Conservation (phyloP, 768 basidiomycete species). For the Tephrocybe rancida region DNA sequence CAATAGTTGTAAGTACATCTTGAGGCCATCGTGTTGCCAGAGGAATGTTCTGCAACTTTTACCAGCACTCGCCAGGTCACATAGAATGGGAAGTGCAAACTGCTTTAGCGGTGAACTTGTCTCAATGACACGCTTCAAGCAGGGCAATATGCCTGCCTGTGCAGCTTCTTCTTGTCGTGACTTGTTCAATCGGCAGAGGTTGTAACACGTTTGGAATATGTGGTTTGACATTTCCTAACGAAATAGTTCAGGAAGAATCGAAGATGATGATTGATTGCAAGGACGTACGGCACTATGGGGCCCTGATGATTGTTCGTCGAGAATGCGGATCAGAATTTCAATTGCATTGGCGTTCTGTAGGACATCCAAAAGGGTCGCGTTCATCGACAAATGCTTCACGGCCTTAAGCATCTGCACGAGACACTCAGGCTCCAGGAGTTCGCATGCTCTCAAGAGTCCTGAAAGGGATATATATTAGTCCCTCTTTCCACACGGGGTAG, state of each 20-base stretch:
- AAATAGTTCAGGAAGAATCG: constrained; percentile 4
- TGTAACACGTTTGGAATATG: constrained; percentile 96
- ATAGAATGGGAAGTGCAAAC: constrained; percentile 95
- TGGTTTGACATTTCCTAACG: constrained; percentile 94
- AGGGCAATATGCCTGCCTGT: constrained; percentile 91
- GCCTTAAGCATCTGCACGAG: constrained; percentile 91
- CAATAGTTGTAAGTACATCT: constrained; percentile 75
- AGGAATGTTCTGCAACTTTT: constrained; percentile 88
- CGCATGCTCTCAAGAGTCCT: constrained; percentile 89
- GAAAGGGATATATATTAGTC: constrained; percentile 1
- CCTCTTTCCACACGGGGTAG: neutral
- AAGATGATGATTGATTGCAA: neutral
- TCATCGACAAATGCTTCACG: constrained; percentile 96
- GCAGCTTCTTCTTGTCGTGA: constrained; percentile 96
- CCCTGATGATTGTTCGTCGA: constrained; percentile 80
- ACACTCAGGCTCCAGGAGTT: constrained; percentile 84
- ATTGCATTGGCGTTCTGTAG: constrained; percentile 96
- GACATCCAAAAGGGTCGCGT: constrained; percentile 84
- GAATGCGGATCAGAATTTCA: constrained; percentile 83
- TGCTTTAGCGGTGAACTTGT: constrained; percentile 93
- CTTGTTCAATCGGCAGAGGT: constrained; percentile 94
- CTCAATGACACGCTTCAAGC: constrained; percentile 86
- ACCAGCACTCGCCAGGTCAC: constrained; percentile 93
- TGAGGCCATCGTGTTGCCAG: constrained; percentile 93
- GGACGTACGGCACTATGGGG: constrained; percentile 75